These are phyloP conservation scores for Leccinum glutinopallens DNA, from an alignment of 1,284 basidiomycete species.

Conservation along the genomic window DNA sequence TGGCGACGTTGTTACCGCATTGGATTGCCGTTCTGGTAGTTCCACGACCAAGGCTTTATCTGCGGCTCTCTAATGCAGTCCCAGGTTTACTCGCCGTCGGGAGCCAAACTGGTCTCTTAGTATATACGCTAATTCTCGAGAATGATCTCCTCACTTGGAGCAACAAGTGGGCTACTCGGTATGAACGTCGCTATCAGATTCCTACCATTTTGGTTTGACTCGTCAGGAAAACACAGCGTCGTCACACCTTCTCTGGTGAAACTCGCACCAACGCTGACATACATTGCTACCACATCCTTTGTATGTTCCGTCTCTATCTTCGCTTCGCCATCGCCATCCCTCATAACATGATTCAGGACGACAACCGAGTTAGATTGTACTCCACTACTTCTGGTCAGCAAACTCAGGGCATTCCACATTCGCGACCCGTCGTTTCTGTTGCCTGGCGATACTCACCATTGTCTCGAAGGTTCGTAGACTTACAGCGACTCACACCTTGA, in stretches of 20 bases:
- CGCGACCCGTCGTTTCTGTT: slow-evolving; percentile 62
- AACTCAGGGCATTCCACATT: slow-evolving; percentile 67
- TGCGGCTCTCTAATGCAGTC: slow-evolving; percentile 20
- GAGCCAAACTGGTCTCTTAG: slow-evolving; percentile 55
- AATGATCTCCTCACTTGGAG: slow-evolving; percentile 82
- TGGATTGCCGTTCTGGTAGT: slow-evolving; percentile 73
- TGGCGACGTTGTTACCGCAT: slow-evolving; percentile 52
- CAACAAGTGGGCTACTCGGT: slow-evolving; percentile 70
- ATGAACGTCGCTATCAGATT: slow-evolving; percentile 26
- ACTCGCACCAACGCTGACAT: slow-evolving; percentile 75
- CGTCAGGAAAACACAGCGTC: slow-evolving; percentile 38
- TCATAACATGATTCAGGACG: slow-evolving; percentile 44
- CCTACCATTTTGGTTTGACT: slow-evolving; percentile 16
- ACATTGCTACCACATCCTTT: slow-evolving; percentile 64
- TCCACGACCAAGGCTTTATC: slow-evolving; percentile 6
- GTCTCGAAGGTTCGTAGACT: slow-evolving; percentile 59
- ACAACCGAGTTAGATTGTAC: slow-evolving; percentile 62
- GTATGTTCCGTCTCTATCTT: slow-evolving; percentile 43
- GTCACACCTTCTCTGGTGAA: slow-evolving; percentile 52
- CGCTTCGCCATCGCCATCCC: slow-evolving; percentile 7
- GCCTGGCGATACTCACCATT: slow-evolving; percentile 68
- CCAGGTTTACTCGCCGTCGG: slow-evolving; percentile 74
- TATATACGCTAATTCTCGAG: slow-evolving; percentile 74
- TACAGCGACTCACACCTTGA: slow-evolving; percentile 1
- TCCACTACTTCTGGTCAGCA: slow-evolving; percentile 71